Percentiles rank a stretch among this genome's conserved stretches.
These are phyloP conservation scores for Zalaria sp. DNA, from an alignment of 2,329 filamentous ascomycete genomes.

Conservation along the genomic window DNA sequence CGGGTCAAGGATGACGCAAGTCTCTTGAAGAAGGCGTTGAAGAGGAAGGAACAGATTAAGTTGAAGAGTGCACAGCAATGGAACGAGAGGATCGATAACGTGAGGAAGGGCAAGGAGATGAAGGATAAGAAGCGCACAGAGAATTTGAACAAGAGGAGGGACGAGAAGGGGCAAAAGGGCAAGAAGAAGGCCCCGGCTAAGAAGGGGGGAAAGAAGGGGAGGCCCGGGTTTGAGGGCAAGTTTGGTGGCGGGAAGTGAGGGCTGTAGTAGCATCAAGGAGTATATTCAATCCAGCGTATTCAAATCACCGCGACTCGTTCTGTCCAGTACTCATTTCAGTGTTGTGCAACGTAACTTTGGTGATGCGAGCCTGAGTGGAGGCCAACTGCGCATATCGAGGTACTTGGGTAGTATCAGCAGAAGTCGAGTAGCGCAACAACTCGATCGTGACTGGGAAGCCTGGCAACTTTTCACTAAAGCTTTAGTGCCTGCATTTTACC, in stretches of 20 bases:
- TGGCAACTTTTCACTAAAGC: too few species aligned
- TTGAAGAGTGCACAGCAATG: slow-evolving; percentile 86
- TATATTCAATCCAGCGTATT: too few species aligned
- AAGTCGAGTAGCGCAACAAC: too few species aligned
- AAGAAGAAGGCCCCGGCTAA: slow-evolving; percentile 56
- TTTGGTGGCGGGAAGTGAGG: slow-evolving; percentile 34
- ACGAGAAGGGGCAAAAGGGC: slow-evolving; percentile 66
- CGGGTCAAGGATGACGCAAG: slow-evolving; percentile 76
- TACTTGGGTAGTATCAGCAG: too few species aligned
- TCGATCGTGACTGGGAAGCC: too few species aligned
- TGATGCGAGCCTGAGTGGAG: too few species aligned
- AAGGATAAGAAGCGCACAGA: slow-evolving; percentile 36
- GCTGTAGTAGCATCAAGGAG: too few species aligned
- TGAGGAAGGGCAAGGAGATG: slow-evolving; percentile 32
- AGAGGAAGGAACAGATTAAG: slow-evolving; percentile 82
- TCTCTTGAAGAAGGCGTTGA: slow-evolving; percentile 83
- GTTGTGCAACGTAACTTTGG: too few species aligned
- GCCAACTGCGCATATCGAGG: too few species aligned
- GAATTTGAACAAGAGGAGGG: slow-evolving; percentile 55
- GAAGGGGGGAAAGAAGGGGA: slow-evolving; percentile 57
- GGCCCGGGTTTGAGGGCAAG: slow-evolving; percentile 50
- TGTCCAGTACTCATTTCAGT: too few species aligned
- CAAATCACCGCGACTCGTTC: too few species aligned
- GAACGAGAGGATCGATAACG: slow-evolving; percentile 31
- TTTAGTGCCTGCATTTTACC: too few species aligned